Percentiles rank a stretch among this genome's conserved stretches.
Evolutionary conservation across 352 stramenopile species (phyloP).

Genomic region (Pythium biforme): DNA sequence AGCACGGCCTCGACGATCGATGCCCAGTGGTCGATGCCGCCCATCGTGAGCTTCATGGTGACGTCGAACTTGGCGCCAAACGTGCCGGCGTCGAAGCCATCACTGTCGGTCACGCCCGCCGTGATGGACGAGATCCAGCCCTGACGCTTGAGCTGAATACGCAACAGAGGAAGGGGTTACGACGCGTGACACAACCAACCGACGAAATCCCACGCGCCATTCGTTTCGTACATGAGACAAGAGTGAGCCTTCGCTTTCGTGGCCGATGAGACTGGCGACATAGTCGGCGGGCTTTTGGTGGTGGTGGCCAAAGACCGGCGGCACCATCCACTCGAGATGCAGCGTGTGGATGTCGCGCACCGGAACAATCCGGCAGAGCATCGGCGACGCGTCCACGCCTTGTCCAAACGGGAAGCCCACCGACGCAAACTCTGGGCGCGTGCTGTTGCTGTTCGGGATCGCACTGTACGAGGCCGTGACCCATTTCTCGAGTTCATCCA

Average conservation of each 20-base stretch:
- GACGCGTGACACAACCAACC: too few relatives aligned
- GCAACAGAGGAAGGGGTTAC: slow-evolving; percentile 8
- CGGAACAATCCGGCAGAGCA: slow-evolving; percentile 68
- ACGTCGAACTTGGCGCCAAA: slow-evolving; percentile 40
- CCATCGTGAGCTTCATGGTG: slow-evolving; percentile 33
- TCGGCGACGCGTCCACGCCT: slow-evolving; percentile 32
- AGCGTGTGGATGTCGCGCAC: slow-evolving; percentile 80
- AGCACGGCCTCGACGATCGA: slow-evolving; percentile 31
- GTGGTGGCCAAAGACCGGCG: slow-evolving; percentile 62
- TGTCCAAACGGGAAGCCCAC: slow-evolving; percentile 55
- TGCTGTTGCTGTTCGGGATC: slow-evolving; percentile 25
- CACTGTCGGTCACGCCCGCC: slow-evolving; percentile 37
- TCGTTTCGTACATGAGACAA: slow-evolving; percentile 55
- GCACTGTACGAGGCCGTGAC: slow-evolving; percentile 30
- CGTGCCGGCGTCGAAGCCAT: slow-evolving; percentile 38
- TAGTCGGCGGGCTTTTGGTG: slow-evolving; percentile 80
- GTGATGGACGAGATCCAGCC: slow-evolving; percentile 79
- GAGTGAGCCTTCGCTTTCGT: slow-evolving; percentile 83
- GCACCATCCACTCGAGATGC: slow-evolving; percentile 77
- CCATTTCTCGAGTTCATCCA: slow-evolving; percentile 39
- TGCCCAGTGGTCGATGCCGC: slow-evolving; percentile 36
- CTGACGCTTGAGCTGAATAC: slow-evolving; percentile 59
- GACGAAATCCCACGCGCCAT: too few relatives aligned
- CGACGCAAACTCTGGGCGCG: slow-evolving; percentile 36
- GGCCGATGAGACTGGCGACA: slow-evolving; percentile 71